These are phyloP conservation scores for Auriculariales sp. DNA, from an alignment of 768 basidiomycete species.

Conservation along the genomic window DNA sequence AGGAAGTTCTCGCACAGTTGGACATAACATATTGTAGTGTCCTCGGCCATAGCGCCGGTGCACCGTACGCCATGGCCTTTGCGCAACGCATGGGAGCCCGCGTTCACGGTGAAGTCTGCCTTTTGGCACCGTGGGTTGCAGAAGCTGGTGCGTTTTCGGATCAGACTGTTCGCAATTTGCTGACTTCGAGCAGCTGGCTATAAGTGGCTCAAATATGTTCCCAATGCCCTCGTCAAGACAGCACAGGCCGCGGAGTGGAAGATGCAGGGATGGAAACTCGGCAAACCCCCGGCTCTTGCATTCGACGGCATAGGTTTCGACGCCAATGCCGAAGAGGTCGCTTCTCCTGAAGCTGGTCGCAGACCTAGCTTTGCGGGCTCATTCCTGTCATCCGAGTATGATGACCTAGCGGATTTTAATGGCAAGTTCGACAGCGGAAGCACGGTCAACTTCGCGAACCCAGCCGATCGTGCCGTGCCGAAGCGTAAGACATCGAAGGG, in stretches of 20 bases:
- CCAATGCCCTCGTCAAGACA: constrained; percentile 81
- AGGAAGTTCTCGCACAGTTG: constrained; percentile 76
- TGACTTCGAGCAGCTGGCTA: constrained; percentile 46
- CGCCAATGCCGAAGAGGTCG: constrained; percentile 19
- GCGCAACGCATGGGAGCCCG: constrained; percentile 62
- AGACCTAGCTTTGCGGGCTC: constrained; percentile 63
- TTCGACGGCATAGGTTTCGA: constrained; percentile 81
- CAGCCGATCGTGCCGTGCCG: constrained; percentile 9
- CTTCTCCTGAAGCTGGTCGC: constrained; percentile 25
- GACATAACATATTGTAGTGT: constrained; percentile 69
- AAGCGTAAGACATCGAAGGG: constrained; percentile 52
- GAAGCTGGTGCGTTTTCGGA: constrained; percentile 55
- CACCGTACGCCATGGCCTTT: constrained; percentile 85
- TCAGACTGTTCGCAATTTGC: constrained; percentile 5
- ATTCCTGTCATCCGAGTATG: constrained; percentile 74
- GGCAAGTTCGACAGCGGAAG: constrained; percentile 74
- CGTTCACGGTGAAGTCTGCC: constrained; percentile 69
- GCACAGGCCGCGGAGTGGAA: constrained; percentile 97
- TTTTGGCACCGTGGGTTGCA: constrained; percentile 93
- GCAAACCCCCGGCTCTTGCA: constrained; percentile 77
- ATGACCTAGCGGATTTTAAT: constrained; percentile 76
- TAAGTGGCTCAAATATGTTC: constrained; percentile 95
- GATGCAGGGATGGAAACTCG: constrained; percentile 92
- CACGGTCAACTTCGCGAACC: constrained; percentile 40
- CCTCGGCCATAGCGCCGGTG: constrained; percentile 91